Percentiles rank a stretch among this genome's conserved stretches.
Evolutionary conservation across 73 alveolate species (phyloP).

Genomic region (Uronychia binucleata): DNA sequence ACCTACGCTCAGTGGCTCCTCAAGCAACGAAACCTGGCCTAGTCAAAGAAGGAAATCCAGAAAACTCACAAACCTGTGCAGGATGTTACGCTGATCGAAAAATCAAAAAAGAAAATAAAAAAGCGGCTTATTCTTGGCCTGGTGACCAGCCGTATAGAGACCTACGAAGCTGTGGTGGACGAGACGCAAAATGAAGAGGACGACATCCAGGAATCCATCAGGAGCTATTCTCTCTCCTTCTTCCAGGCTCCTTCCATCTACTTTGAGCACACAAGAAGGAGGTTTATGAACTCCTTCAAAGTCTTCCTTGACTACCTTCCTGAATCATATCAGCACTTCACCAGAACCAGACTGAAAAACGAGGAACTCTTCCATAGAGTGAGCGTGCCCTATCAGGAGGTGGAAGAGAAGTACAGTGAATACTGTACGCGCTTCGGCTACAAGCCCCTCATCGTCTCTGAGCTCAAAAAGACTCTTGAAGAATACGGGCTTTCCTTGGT

Average conservation of each 20-base stretch:
- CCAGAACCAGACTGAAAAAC: not conserved
- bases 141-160: conserved; percentile 2
- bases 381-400: not conserved
- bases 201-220: not conserved
- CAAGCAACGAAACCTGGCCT: conserved; percentile 5
- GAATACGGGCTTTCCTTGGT: not conserved
- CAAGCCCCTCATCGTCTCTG: conserved; percentile 10
- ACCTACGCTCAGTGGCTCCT: not conserved
- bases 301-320: conserved; percentile 4
- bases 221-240: conserved; percentile 8
- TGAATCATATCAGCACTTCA: conserved; percentile 8
- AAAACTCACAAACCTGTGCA: not conserved
- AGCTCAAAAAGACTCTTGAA: not conserved
- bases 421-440: conserved; percentile 22
- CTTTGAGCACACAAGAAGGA: conserved; percentile 17
- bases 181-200: not conserved
- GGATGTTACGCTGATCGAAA: not conserved
- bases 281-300: conserved; percentile 6
- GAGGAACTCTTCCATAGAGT: not conserved
- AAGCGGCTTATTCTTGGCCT: conserved; percentile 11
- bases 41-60: conserved; percentile 10
- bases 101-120: not conserved
- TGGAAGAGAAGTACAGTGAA: conserved; percentile 9
- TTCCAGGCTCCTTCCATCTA: conserved; percentile 23
- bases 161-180: not conserved